Evolutionary conservation across 2,329 filamentous ascomycete genomes (phyloP), one percentile per base, ranked within the genome.

Genomic region (Verticillium albo-atrum): DNA sequence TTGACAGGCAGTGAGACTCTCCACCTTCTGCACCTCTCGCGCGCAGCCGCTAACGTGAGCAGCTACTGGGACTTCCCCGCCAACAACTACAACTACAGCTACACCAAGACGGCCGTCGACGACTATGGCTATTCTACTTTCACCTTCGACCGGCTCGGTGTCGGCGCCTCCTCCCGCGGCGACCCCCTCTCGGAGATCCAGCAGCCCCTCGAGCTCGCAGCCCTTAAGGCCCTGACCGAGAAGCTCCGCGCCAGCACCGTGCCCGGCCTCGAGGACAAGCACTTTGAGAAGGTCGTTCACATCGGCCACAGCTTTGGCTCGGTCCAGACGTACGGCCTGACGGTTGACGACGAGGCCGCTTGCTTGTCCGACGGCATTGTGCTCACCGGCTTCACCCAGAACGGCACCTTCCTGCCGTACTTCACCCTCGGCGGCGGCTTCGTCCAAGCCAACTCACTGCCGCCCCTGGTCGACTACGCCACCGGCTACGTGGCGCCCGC

Each of bases 301-400:
- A 76, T 87, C 17, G 87, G 86, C 14, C 86, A 89, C 74, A 86
- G 82, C 0, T 89, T 86, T 64, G 87, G 87, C 32, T 85, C 84
- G 0, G 72, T 79, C 6, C 82, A 85, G 64, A 82, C 79, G 2
- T 87, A 85, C 70, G 77, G 73, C 54, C 75, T 89, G 23, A 79
- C 82, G 7, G 77, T 77, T 54, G 68, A 74, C 60, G 74, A 84
- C 65, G 84, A 84, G 1, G 67, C 76, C 58, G 34, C 54, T 15
- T 30, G 37, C 17, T 72, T 83, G 59, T 84, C 81, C 37, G 80
- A 88, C 62, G 84, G 79, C 42, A 75, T 89, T 47, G 71, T 86
- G 56, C 75, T 89, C 6, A 88, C 85, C 1, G 86, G 86, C 1
- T 89, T 84, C 71, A 78, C 79, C 17, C 76, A 79, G 47, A 79